Base-by-base conservation (phyloP, 495 filamentous ascomycete species). In the Penicillium salamii region DNA sequence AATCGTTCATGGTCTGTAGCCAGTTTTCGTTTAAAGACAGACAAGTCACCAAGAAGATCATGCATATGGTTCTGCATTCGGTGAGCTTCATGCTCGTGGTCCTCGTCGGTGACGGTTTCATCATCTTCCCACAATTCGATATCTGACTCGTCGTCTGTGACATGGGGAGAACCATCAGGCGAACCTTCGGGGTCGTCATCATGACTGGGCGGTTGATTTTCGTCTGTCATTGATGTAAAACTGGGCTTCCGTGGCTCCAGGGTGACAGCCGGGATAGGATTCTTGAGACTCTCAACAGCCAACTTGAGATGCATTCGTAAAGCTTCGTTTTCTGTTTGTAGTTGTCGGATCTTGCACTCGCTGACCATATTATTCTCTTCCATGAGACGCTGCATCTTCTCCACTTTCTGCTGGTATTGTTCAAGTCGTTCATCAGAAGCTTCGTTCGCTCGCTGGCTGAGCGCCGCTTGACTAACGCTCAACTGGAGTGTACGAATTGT, bases 301-400 rank as follows among this genome's bases (percentile, higher is more conserved):
- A 99, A 73, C 61, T 86, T 87, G 37, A 99, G 67, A 62, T 97
- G 95, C 52, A 89, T 74, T 46, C 89, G 77, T 58, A 97, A 69
- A 1, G 90, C 86, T 59, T 97, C 93, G 45, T 95, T 97, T 73
- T 97, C 88, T 3, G 83, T 87, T 63, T 89, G 82, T 33, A 99
- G 66, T 34, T 84, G 86, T 24, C 87, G 78, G 50, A 99, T 95
- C 76, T 96, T 96, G 72, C 84, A 86, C 58, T 99, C 95, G 42
- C 86, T 82, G 4, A 97, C 85, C 65, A 93, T 82, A 33, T 83
- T 81, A 26, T 79, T 83, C 71, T 99, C 93, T 63, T 97, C 92
- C 91, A 96, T 96, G 55, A 91, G 75, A 33, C 90, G 82, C 67
- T 96, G 91, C 83, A 99, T 87, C 37, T 83, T 80, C 24, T 83